Evolutionary conservation across 768 basidiomycete species (phyloP), one percentile per base, ranked within the genome.

Genomic region (Fomitopsis serialis): DNA sequence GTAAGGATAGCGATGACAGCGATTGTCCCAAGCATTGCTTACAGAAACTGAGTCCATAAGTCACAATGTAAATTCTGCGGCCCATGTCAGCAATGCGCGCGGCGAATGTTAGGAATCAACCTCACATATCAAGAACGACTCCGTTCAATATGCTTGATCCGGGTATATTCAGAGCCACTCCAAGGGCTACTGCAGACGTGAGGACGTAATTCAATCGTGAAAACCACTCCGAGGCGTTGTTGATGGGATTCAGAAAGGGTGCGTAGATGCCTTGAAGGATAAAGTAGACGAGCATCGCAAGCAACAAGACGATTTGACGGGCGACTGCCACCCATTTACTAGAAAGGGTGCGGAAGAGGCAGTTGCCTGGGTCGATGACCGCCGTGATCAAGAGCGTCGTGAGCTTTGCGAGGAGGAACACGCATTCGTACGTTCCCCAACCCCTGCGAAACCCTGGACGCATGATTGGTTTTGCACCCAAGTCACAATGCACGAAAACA

Each of bases 171-270:
- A 86, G 66, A 19, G 80, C 80, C 45, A 85, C 78, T n/a, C 74
- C 69, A 21, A 91, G 73, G 2, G 88, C 84, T 32, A 86, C 75
- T 21, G 75, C 65, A 27, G 87, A 76, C 10, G 87, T 86, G 25
- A 77, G 61, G 40, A 89, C 74, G 66, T 88, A 92, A 64, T 85
- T 85, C 43, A 85, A 65, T 47, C 89, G 68, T 42, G 85, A 87
- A 11, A 77, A 76, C 80, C 83, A 87, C 74, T 89, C 87, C 64
- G 81, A 84, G 1, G 85, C 84, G 66, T 89, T 89, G 65, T 80
- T 80, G 54, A 84, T 77, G 19, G 85, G 85, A 61, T 88, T 80
- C 54, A 83, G 60, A 64, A 89, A 89, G 6, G 87, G 85, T 1
- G 75, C 74, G 49, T 80, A 69, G 25, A 78, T 62, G 58, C 82